Base-by-base conservation (phyloP, 1,139 yeast species). In the Debaryomycetaceae sp. region DNA sequence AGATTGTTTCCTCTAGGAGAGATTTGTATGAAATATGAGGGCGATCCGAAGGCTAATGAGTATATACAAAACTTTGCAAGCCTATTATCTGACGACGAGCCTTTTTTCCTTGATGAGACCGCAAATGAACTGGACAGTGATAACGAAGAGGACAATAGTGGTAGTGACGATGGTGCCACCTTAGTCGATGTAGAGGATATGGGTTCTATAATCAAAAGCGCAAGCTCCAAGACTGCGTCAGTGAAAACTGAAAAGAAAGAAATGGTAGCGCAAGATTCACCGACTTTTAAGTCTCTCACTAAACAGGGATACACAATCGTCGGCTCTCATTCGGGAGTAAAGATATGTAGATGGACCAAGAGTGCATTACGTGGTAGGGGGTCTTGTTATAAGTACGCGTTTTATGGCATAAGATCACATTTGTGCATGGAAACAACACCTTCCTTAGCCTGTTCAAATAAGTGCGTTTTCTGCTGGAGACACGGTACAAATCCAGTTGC, bases 401-500 rank as follows among this genome's bases (percentile, higher is more conserved):
- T 90, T 58, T 90, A 91, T 62, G 97, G 97, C 24, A 90, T 90
- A 55, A 80, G 78, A 49, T 86, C 95, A 1, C 97, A 93, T 65
- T 72, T 91, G 49, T 91, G 98, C 68, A 90, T 90, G 97, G 98
- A 90, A 62, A 82, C 97, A 2, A 90, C 98, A 0, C 97, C 98
- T 1, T 85, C 96, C 1, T 71, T 90, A 47, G 93, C 97, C 5
- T 90, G 98, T 63, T 88, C 97, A 7, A 90, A 90, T 61, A 90
- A 90, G 63, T 90, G 98, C 75, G 97, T 90, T 3, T 90, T 90
- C 60, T 90, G 98, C 67, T 90, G 98, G 98, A 78, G 98, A 61
- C 97, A 91, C 60, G 97, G 97, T 41, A 90, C 97, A 4, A 91
- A 90, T 57, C 98, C 98, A 0, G 97, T 91, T 1, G 97, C 97